Conservation (phyloP, 2,329 filamentous ascomycete genomes). For the Ceratocystis cacaofunesta region DNA sequence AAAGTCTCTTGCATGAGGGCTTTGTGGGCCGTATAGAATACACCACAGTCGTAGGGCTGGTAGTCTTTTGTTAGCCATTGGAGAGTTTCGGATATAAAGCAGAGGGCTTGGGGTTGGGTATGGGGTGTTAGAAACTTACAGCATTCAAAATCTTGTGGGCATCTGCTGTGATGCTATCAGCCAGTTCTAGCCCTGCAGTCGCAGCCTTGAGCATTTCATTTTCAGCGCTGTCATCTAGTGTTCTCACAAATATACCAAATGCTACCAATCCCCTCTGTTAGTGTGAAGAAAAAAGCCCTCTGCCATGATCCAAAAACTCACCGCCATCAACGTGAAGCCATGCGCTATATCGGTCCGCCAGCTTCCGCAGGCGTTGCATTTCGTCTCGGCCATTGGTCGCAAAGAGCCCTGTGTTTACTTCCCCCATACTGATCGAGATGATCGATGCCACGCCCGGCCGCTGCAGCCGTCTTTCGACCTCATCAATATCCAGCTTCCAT, state of each 20-base stretch:
- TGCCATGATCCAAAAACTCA: constrained; percentile 23
- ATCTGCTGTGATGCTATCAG: constrained; percentile 76
- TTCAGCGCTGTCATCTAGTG: constrained; percentile 41
- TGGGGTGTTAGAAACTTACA: constrained; percentile 30
- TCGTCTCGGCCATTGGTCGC: constrained; percentile 45
- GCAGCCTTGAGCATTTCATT: constrained; percentile 39
- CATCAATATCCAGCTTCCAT: constrained; percentile 54
- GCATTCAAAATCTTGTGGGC: constrained; percentile 90
- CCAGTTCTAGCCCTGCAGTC: constrained; percentile 56
- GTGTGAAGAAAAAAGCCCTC: not conserved
- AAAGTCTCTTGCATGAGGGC: constrained; percentile 49
- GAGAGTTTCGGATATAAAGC: not conserved
- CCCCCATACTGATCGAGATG: constrained; percentile 66
- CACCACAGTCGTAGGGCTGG: constrained; percentile 76
- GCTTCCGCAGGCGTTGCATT: constrained; percentile 44
- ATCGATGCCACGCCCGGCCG: constrained; percentile 48
- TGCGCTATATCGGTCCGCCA: constrained; percentile 59
- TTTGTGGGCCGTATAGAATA: constrained; percentile 61
- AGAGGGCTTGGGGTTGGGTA: not conserved
- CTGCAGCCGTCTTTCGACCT: constrained; percentile 45
- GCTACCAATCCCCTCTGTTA: constrained; percentile 30
- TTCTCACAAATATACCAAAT: constrained; percentile 68
- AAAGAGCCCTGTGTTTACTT: constrained; percentile 82
- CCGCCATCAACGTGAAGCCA: constrained; percentile 85
- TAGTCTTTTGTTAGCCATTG: not conserved